phyloP scores from a whole-genome alignment of 2,329 filamentous ascomycete genomes.

The Aspergillus fructus region DNA sequence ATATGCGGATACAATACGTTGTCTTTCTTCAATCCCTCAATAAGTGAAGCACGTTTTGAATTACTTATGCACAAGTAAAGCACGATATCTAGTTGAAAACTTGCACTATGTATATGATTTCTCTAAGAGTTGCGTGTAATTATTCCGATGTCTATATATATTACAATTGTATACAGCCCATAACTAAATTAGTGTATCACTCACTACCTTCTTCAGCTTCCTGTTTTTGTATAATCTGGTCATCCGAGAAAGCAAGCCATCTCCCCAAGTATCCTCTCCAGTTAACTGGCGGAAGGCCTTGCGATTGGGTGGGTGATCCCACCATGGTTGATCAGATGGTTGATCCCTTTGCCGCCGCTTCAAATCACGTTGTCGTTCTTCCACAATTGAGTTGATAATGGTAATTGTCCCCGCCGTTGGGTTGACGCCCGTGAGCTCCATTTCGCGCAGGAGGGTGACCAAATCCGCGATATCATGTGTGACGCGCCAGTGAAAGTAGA shows the following conservation, averaged over 20 bases:
- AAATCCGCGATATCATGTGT: constrained; percentile 43
- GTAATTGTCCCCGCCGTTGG: constrained; percentile 34
- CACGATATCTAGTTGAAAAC: neutral
- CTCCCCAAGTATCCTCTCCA: constrained; percentile 11
- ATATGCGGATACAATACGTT: too few relatives aligned
- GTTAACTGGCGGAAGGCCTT: constrained; percentile 27
- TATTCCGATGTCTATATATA: neutral
- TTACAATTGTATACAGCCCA: too few relatives aligned
- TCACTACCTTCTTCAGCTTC: constrained; percentile 5
- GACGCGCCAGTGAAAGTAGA: constrained; percentile 43
- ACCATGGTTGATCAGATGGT: constrained; percentile 25
- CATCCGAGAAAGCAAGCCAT: constrained; percentile 29
- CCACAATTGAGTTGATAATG: constrained; percentile 32
- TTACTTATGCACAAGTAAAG: neutral
- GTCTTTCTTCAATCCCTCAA: too few relatives aligned
- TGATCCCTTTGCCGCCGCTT: neutral
- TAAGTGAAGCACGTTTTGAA: neutral
- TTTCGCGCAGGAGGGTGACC: constrained; percentile 41
- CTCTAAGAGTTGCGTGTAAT: neutral
- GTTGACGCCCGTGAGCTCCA: constrained; percentile 44
- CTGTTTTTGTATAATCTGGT: constrained; percentile 15
- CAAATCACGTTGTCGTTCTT: constrained; percentile 23
- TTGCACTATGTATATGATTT: neutral
- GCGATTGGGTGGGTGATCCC: constrained; percentile 32
- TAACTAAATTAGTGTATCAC: neutral